Base-by-base conservation (phyloP, 768 basidiomycete genomes). In the Strobilomyces confusus region DNA sequence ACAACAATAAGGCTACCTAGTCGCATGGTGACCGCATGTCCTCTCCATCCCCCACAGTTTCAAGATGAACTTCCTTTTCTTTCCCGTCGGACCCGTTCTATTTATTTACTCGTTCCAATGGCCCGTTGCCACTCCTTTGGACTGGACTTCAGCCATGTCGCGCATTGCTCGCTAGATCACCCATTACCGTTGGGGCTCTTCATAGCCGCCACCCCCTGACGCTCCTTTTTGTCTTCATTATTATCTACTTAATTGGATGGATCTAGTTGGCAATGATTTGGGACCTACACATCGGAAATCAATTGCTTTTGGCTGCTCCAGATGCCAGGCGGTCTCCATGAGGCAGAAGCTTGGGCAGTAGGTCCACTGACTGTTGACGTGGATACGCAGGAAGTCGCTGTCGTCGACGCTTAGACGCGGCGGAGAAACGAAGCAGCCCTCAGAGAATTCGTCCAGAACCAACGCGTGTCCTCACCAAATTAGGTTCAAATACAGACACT, bases 241-340 rank as follows among this genome's bases (percentile, higher is more conserved):
- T 57, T 17, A 59, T 63, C 56, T 63, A 57, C 58, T 56, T 68
- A 63, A 68, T 66, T 11, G 29, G 33, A 65, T 11, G 29, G 33
- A 65, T 61, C 63, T 68, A 61, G 63, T 46, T 54, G 57, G 58
- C 57, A 54, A 26, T 56, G 60, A 55, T 60, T 46, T 54, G 52
- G 48, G 49, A 49, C 56, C 42, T 52, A 51, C 15, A 49, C 49
- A 32, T 47, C 34, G 44, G 37, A 47, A 55, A 56, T 58, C 36
- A 30, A 54, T 48, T 45, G 19, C 30, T 44, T 44, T 55, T 37
- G 15, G 25, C 14, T 44, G n/a, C 34, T 15, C 12, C 25, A 17
- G 13, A 26, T 43, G 15, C 25, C 40, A 41, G 38, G 12, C 38
- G 19, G 38, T 38, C 38, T 38, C 6, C 34, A 15, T 15, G 17